Evolutionary conservation across 345 rosid species (phyloP), one percentile per base, ranked within the genome.

Genomic region (Eutrema heterophyllum): DNA sequence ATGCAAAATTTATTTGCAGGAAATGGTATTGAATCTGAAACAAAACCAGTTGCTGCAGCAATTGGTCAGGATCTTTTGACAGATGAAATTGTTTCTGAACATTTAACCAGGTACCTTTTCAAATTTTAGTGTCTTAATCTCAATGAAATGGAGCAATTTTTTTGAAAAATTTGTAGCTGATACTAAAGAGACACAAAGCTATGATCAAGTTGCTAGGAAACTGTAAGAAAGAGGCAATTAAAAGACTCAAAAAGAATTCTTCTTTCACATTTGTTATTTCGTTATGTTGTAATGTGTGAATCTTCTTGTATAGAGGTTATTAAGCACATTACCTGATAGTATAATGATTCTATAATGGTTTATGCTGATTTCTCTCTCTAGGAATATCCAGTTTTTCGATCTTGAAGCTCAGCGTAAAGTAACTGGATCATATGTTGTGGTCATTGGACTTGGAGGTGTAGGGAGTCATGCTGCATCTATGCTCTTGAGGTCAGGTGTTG

Each of bases 381-480:
- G 98, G 93, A 94, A 94, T 73, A 89, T 94, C 71, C 98, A 94
- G 70, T 94, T 94, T 84, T 94, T 89, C 83, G 95, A 93, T 73
- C 78, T 86, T 27, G 89, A 89, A 50, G 80, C 86, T 51, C 98
- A 91, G 65, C 78, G 74, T 72, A 89, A 87, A 76, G 95, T 94
- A 71, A 84, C 91, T 50, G 63, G 84, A 64, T 91, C 98, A 53
- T 94, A 89, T 79, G 96, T 89, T 76, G 97, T 91, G 57, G 87
- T 91, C 71, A 87, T 94, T 64, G 98, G 98, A 65, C 98, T 94
- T n/a, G 98, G 97, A 78, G 96, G 97, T 67, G 97, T 94, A 52
- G 98, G 98, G 63, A 91, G 96, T 75, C 98, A 91, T 82, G 98
- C 97, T 70, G 96, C 97, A 26, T 85, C 93, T 30, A 91, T 91